Evolutionary conservation across 2,329 filamentous ascomycete species (phyloP).

Genomic region (Fusarium nematophilum): DNA sequence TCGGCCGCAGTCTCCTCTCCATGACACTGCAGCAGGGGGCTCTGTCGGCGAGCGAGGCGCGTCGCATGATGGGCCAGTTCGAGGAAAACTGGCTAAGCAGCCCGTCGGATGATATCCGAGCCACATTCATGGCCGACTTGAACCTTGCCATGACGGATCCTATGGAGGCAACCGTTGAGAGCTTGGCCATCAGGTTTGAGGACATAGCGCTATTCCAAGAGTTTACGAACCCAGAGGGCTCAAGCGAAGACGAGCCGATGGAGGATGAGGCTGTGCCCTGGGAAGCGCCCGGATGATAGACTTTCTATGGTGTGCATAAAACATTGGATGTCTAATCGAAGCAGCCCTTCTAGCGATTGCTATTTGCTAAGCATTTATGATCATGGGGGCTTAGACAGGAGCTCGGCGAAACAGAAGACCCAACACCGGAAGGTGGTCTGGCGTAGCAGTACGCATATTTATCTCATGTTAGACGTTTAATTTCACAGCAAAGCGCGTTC

Average conservation of each 20-base stretch:
- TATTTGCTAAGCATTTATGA: background rate
- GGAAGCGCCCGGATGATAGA: background rate
- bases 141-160: slow-evolving; percentile 50
- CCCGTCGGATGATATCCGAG: slow-evolving; percentile 44
- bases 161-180: slow-evolving; percentile 48
- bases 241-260: slow-evolving; percentile 15
- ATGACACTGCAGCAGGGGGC: slow-evolving; percentile 50
- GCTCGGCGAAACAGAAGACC: too few species aligned
- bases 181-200: slow-evolving; percentile 48
- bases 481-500: too few species aligned
- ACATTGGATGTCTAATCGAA: background rate
- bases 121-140: slow-evolving; percentile 53
- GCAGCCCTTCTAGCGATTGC: too few species aligned
- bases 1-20: slow-evolving; percentile 49
- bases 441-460: too few species aligned
- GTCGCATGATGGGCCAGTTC: slow-evolving; percentile 46
- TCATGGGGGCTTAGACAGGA: too few species aligned
- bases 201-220: slow-evolving; percentile 50
- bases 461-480: too few species aligned
- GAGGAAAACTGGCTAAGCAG: slow-evolving; percentile 37
- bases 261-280: slow-evolving; percentile 21
- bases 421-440: too few species aligned
- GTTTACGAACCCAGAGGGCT: slow-evolving; percentile 31
- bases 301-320: slow-evolving; percentile 3
- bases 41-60: slow-evolving; percentile 44